Conservation (phyloP, 2,329 filamentous ascomycete genomes). For the Hypoxylon sp. region DNA sequence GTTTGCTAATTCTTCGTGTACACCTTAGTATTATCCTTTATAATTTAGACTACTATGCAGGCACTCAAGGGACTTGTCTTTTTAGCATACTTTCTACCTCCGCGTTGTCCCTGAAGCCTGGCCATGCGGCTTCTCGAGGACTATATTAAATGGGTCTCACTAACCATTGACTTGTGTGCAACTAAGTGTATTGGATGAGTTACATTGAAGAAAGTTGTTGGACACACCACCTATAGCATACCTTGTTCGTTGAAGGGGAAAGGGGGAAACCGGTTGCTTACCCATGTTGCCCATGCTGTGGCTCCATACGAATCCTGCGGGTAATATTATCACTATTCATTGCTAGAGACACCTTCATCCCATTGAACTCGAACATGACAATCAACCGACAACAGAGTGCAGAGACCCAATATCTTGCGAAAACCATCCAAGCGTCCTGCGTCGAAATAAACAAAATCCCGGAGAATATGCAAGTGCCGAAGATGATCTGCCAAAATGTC, state of each 20-base stretch:
- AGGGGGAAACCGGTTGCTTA: not conserved
- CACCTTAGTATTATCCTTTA: too few relatives aligned
- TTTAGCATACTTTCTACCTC: too few relatives aligned
- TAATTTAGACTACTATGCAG: too few relatives aligned
- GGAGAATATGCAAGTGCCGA: not conserved
- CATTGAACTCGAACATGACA: not conserved
- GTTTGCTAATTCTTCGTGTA: too few relatives aligned
- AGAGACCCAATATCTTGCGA: not conserved
- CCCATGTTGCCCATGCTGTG: not conserved
- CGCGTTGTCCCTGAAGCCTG: too few relatives aligned
- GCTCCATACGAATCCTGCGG: not conserved
- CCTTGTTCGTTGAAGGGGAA: not conserved
- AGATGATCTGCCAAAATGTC: not conserved
- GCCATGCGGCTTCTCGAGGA: not conserved
- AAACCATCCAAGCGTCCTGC: not conserved
- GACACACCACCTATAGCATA: not conserved
- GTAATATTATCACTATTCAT: not conserved
- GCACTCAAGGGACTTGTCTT: too few relatives aligned
- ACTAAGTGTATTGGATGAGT: not conserved
- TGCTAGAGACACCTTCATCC: not conserved
- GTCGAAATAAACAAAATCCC: not conserved
- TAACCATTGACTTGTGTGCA: not conserved
- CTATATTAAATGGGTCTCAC: not conserved
- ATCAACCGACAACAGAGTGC: not conserved
- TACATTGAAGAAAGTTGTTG: not conserved